Evolutionary conservation across 805 yeast genomes (phyloP).

Genomic region (Ogataea pilisensis): DNA sequence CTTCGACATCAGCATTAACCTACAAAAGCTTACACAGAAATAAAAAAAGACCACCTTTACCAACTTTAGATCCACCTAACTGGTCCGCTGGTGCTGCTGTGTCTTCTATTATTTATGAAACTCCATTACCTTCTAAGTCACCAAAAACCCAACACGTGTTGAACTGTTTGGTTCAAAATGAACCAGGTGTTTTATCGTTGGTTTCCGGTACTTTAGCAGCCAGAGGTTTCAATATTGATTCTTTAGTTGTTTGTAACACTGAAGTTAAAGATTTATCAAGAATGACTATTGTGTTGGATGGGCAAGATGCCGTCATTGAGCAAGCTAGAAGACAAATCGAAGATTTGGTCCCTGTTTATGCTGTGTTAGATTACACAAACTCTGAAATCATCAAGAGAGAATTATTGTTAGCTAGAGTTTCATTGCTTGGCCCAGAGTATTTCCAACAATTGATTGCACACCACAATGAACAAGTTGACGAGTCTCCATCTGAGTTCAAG

Average conservation of each 20-base stretch:
- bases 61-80: conserved; percentile 86
- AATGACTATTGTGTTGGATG: conserved; percentile 93
- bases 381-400: conserved; percentile 90
- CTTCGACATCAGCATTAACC: conserved; percentile 91
- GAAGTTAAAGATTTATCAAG: conserved; percentile 93
- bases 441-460: conserved; percentile 91
- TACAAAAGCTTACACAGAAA: conserved; percentile 89
- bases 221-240: conserved; percentile 96
- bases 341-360: conserved; percentile 97
- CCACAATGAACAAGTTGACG: conserved; percentile 52
- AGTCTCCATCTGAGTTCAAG: conserved; percentile 38
- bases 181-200: conserved; percentile 94
- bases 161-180: conserved; percentile 96
- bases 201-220: conserved; percentile 96
- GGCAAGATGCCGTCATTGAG: conserved; percentile 94
- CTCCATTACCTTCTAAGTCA: conserved; percentile 60
- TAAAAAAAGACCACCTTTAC: conserved; percentile 83
- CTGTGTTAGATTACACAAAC: conserved; percentile 89
- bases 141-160: conserved; percentile 83
- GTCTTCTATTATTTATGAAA: conserved; percentile 89
- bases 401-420: conserved; percentile 84
- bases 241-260: conserved; percentile 93
- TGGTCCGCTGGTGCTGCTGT: conserved; percentile 98
- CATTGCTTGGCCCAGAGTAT: conserved; percentile 96
- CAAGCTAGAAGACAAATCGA: conserved; percentile 98